Base-by-base conservation (phyloP, 2,329 filamentous ascomycete species). In the Fusarium sp. region DNA sequence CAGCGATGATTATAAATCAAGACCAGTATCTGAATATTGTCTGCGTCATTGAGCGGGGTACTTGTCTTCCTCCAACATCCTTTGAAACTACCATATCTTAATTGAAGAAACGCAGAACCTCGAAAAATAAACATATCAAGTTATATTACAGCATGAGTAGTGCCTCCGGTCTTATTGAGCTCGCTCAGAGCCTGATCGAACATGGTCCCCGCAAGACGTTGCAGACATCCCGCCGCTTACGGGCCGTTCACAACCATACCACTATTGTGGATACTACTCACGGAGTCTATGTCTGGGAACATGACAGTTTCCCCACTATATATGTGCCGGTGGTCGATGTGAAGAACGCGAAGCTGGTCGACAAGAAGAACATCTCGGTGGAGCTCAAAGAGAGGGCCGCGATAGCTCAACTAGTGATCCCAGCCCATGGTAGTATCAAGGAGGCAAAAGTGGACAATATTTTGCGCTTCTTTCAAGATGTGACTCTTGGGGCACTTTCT, bases 301-400 rank as follows among this genome's bases (percentile, higher is more conserved):
- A 89, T 67, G 81, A 83, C 3, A 83, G 79, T 62, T 89, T 87
- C 74, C 87, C 86, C 4, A 82, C 87, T 33, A 84, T 83, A 65
- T 87, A 86, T 61, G 75, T 87, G 7, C 83, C 84, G 0, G 54
- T 59, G 2, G 48, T 66, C 1, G 80, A 79, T 44, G 65, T 84
- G 10, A 76, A 66, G 15, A 75, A 80, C n/a, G 80, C 79, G 57
- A 76, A 72, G 10, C 58, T 76, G 38, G 70, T 49, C 10, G 80
- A 83, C 49, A 77, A 74, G 10, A 60, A 80, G 47, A 61, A 73
- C 2, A 73, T 84, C 28, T 47, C 68, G 9, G 68, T 74, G 8
- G 74, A 80, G 13, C 79, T 76, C 20, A 70, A 79, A 10, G 63
- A 68, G 1, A 58, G 69, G 3, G 81, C 79, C 4, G 77, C 81